phyloP scores from a whole-genome alignment of 179 eudicot species.

The Spinacia oleracea region DNA sequence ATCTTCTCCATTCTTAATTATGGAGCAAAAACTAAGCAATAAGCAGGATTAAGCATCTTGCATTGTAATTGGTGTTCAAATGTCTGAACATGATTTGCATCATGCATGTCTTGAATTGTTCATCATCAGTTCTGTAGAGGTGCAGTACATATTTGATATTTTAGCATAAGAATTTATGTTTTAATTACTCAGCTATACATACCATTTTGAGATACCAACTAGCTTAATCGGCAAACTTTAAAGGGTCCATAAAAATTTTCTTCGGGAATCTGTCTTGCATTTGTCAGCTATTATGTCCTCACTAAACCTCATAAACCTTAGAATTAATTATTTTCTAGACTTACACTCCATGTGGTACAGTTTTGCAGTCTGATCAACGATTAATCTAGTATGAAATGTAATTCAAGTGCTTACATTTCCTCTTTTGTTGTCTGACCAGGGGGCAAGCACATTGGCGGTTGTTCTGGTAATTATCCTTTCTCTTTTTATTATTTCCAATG shows the following conservation, averaged over 20 bases:
- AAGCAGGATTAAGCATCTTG: background rate
- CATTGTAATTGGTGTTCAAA: background rate
- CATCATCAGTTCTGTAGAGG: background rate
- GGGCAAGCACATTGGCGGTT: conserved; percentile 89
- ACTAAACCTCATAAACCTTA: background rate
- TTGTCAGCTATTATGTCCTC: background rate
- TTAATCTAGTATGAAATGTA: background rate
- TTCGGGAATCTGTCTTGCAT: background rate
- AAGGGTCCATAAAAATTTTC: background rate
- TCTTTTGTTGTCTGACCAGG: conserved; percentile 48
- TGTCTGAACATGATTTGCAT: background rate
- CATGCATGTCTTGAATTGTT: background rate
- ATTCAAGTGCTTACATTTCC: conserved; percentile 13
- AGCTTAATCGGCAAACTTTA: background rate
- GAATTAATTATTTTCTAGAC: background rate
- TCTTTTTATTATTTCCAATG: background rate
- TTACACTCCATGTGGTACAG: background rate
- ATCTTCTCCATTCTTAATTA: background rate
- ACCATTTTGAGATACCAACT: background rate
- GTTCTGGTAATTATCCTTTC: conserved; percentile 62
- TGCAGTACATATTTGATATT: background rate
- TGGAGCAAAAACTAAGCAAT: background rate
- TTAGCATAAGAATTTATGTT: background rate
- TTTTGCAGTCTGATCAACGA: background rate
- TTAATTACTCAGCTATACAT: background rate